phyloP scores from a whole-genome alignment of 257 asterid genomes.

The Prunella vulgaris region DNA sequence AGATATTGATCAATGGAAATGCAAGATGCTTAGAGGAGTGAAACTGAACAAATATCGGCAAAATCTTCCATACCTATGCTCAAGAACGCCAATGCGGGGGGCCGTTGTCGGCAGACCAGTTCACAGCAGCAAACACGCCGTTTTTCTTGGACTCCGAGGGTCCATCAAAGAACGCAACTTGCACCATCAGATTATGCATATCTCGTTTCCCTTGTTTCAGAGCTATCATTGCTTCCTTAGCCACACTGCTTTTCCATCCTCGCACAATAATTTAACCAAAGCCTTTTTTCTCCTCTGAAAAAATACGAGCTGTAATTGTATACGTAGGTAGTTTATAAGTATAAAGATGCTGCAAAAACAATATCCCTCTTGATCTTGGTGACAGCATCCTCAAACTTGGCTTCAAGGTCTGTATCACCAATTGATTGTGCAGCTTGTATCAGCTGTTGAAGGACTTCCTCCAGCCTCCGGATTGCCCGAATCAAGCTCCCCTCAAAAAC shows the following conservation, averaged over 20 bases:
- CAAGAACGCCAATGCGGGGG: background rate
- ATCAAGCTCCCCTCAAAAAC: conserved; percentile 99
- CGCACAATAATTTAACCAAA: background rate
- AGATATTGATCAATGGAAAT: background rate
- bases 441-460: conserved; percentile 96
- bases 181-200: background rate
- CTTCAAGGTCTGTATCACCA: conserved; percentile 83
- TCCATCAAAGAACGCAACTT: background rate
- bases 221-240: background rate
- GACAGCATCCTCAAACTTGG: conserved; percentile 88
- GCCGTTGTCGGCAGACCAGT: background rate
- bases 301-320: background rate
- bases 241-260: background rate
- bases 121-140: background rate
- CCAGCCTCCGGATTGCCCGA: conserved; percentile 93
- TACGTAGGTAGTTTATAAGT: conserved; percentile 36
- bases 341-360: conserved; percentile 95
- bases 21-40: background rate
- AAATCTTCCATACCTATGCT: background rate
- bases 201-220: background rate
- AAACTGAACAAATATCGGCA: background rate
- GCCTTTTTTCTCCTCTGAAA: background rate
- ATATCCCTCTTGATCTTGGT: conserved; percentile 93
- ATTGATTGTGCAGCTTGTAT: conserved; percentile 84
- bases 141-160: background rate